Percentiles rank a stretch among this genome's conserved stretches.
Conservation (phyloP, 2,329 filamentous ascomycete genomes). For the Malbranchea zuffiana region DNA sequence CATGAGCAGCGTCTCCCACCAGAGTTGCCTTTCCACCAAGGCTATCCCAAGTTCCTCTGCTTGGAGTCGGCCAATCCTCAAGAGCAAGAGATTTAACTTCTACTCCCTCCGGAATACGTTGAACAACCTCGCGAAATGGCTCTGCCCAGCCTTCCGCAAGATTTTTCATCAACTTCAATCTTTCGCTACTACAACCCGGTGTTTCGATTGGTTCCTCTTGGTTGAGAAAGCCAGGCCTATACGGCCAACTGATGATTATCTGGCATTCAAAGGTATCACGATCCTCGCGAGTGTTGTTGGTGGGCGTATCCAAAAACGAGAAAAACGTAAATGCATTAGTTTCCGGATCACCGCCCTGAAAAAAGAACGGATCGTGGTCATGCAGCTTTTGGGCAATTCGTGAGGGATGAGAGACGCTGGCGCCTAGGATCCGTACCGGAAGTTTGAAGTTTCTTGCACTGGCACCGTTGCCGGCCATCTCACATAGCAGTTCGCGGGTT, state of each 20-base stretch:
- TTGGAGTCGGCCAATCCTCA: slow-evolving; percentile 40
- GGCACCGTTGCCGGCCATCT: slow-evolving; percentile 6
- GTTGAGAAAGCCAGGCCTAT: slow-evolving; percentile 27
- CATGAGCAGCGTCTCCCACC: slow-evolving; percentile 47
- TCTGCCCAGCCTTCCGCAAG: slow-evolving; percentile 41
- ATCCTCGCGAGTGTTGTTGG: slow-evolving; percentile 27
- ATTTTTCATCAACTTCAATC: slow-evolving; percentile 34
- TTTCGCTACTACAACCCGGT: slow-evolving; percentile 32
- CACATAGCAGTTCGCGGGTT: slow-evolving; percentile 28
- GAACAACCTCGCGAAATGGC: slow-evolving; percentile 38
- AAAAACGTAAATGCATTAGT: slow-evolving; percentile 45
- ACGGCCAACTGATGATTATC: slow-evolving; percentile 44
- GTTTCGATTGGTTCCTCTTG: slow-evolving; percentile 27
- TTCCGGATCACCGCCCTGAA: slow-evolving; percentile 44
- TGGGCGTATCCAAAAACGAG: slow-evolving; percentile 23
- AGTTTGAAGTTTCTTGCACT: slow-evolving; percentile 29
- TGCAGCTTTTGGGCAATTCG: slow-evolving; percentile 35
- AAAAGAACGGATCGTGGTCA: slow-evolving; percentile 44
- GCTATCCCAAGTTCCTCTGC: slow-evolving; percentile 26
- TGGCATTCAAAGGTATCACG: slow-evolving; percentile 37
- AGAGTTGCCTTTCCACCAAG: slow-evolving; percentile 35
- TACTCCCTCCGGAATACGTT: slow-evolving; percentile 32
- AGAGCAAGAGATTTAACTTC: slow-evolving; percentile 39
- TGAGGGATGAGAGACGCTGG: slow-evolving; percentile 33
- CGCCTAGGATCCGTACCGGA: slow-evolving; percentile 42